phyloP scores from a whole-genome alignment of 768 basidiomycete genomes.

The Agaricus subrufescens region DNA sequence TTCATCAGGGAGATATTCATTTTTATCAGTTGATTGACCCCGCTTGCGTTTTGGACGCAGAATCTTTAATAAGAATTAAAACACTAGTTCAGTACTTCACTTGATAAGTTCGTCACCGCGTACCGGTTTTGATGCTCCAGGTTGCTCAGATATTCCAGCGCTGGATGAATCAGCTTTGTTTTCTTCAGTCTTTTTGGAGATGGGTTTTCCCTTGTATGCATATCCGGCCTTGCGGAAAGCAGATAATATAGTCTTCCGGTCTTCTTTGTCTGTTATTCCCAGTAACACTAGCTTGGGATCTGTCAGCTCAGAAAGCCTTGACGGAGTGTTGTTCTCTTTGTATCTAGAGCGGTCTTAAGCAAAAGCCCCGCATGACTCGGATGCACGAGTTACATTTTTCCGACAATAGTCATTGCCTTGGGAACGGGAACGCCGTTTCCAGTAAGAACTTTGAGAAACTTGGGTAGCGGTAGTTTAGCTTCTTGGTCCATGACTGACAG shows the following conservation, averaged over 20 bases:
- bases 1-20: slow-evolving; percentile 54
- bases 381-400: slow-evolving; percentile 52
- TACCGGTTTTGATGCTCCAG: background rate
- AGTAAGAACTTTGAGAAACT: slow-evolving; percentile 64
- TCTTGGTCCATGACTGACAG: slow-evolving; percentile 19
- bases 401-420: slow-evolving; percentile 66
- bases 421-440: slow-evolving; percentile 49
- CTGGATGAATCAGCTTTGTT: slow-evolving; percentile 12
- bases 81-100: too few relatives aligned
- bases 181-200: slow-evolving; percentile 16
- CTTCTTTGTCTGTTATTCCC: slow-evolving; percentile 62
- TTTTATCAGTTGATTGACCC: slow-evolving; percentile 42
- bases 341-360: slow-evolving; percentile 41
- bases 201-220: slow-evolving; percentile 24
- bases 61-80: slow-evolving; percentile 22
- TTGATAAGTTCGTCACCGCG: too few relatives aligned
- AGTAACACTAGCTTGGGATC: slow-evolving; percentile 52
- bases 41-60: slow-evolving; percentile 51
- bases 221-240: slow-evolving; percentile 67
- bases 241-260: slow-evolving; percentile 52
- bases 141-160: slow-evolving; percentile 2
- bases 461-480: slow-evolving; percentile 54
- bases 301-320: slow-evolving; percentile 51
- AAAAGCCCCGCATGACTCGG: background rate
- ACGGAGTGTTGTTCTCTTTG: slow-evolving; percentile 61